Evolutionary conservation across 257 asterid genomes (phyloP), one percentile per base, ranked within the genome.

Genomic region (Przewalskia tangutica): DNA sequence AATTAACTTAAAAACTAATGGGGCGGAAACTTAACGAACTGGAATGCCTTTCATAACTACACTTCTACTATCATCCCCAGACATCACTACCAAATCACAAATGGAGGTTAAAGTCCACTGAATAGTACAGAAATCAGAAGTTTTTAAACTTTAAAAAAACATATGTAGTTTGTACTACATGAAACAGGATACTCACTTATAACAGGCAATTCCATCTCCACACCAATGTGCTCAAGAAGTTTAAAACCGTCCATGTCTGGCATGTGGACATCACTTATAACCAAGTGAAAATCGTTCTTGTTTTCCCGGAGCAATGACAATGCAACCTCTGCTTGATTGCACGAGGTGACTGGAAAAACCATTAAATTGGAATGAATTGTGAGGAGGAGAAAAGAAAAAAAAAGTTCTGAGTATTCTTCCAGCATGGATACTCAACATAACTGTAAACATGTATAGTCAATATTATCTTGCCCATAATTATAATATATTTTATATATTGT

Each of bases 211-310:
- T 94, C 97, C 98, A 94, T 96, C 86, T 92, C 95, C 0, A 96
- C 89, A 7, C 97, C 99, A 77, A 94, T 87, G 3, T 82, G 88
- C 85, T 93, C 95, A 1, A 96, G 95, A 83, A 96, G 94, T 67
- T 94, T 94, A 83, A 96, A 96, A 51, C 99, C 99, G 81, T 96
- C 98, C 94, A 94, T 93, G 81, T 94, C 98, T 0, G 99, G 99
- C 98, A 96, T 96, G 75, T 93, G 98, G 12, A 96, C 99, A 77
- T 96, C 98, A 70, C 98, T 94, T 75, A 96, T 90, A 56, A 96
- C 98, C 82, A 96, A 70, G 53, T 96, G 95, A 46, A 82, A 96
- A 20, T 91, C 93, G 56, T 89, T 86, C 68, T 36, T 92, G 89
- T 94, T 90, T 10, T 89, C 93, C 77, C 97, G 85, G 5, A 96